Percentiles rank a stretch among this genome's conserved stretches.
These are phyloP conservation scores for Sphaerostilbella broomeana DNA, from an alignment of 2,329 filamentous ascomycete species.

Conservation along the genomic window DNA sequence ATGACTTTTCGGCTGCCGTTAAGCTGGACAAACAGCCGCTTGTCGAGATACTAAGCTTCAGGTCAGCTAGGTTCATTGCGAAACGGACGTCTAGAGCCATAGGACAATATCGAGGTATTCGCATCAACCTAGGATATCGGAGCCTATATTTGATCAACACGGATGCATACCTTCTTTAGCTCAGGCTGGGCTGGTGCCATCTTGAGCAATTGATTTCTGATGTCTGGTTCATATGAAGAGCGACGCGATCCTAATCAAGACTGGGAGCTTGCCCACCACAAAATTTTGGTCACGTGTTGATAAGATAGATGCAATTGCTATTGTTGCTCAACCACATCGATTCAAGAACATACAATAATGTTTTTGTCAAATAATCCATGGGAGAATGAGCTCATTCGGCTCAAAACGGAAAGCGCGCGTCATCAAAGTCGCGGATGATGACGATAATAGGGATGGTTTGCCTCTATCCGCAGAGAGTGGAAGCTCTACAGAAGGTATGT, in stretches of 20 bases:
- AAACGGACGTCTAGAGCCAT: no score
- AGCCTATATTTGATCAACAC: no score
- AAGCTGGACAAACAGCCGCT: constrained; percentile 93
- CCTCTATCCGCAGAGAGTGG: constrained; percentile 19
- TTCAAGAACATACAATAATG: constrained; percentile 12
- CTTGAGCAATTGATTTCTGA: constrained; percentile 35
- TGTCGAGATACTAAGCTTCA: constrained; percentile 84
- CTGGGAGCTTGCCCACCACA: constrained; percentile 19
- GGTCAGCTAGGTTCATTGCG: constrained; percentile 1
- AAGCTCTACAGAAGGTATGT: constrained; percentile 33
- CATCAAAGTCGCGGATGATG: constrained; percentile 64
- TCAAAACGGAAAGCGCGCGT: constrained; percentile 66
- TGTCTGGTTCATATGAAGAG: constrained; percentile 19
- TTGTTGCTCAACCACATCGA: no score
- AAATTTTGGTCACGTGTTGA: constrained; percentile 40
- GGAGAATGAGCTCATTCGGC: constrained; percentile 50
- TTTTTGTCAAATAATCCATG: no score
- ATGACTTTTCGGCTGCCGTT: constrained; percentile 98
- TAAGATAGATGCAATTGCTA: constrained; percentile 33
- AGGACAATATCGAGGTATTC: no score
- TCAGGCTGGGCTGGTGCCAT: constrained; percentile 99
- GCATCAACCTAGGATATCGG: no score
- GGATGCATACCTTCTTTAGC: constrained; percentile 76
- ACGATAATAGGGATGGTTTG: constrained; percentile 42
- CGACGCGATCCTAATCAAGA: constrained; percentile 23